Evolutionary conservation across 225 moss, liverwort and hornwort species (phyloP).

Genomic region (Ulota crispa): DNA sequence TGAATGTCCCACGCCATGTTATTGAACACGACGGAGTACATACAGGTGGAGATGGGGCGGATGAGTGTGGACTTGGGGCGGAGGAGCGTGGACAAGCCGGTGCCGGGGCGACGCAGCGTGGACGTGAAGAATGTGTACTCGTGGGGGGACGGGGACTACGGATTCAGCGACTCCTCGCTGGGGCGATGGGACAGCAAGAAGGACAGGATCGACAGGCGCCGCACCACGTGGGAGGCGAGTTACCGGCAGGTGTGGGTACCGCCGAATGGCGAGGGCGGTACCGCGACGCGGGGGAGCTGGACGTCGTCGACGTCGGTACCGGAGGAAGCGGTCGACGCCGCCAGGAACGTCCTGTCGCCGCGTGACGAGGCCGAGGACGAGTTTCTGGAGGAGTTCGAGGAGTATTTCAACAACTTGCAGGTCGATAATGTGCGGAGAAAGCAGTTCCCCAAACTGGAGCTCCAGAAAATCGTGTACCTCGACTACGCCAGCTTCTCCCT

Average conservation of each 20-base stretch:
- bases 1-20: neutral
- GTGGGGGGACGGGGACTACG: constrained; percentile 34
- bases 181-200: constrained; percentile 18
- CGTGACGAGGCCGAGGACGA: constrained; percentile 84
- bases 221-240: constrained; percentile 34
- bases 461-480: constrained; percentile 67
- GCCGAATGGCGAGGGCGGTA: neutral
- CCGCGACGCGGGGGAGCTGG: constrained; percentile 37
- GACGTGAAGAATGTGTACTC: constrained; percentile 24
- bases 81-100: constrained; percentile 16
- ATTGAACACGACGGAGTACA: too few relatives aligned
- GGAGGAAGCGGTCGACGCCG: constrained; percentile 40
- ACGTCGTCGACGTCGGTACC: constrained; percentile 38
- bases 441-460: constrained; percentile 77
- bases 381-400: constrained; percentile 79
- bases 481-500: constrained; percentile 83
- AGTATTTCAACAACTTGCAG: constrained; percentile 68
- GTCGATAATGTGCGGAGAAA: constrained; percentile 74
- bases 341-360: constrained; percentile 42
- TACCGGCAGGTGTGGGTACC: constrained; percentile 31
- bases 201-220: constrained; percentile 24
- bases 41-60: constrained; percentile 28
- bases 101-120: constrained; percentile 1
- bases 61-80: constrained; percentile 28
- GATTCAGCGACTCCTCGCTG: constrained; percentile 17